Evolutionary conservation across 2,329 filamentous ascomycete species (phyloP).

Genomic region (Bipolaris victoriae): DNA sequence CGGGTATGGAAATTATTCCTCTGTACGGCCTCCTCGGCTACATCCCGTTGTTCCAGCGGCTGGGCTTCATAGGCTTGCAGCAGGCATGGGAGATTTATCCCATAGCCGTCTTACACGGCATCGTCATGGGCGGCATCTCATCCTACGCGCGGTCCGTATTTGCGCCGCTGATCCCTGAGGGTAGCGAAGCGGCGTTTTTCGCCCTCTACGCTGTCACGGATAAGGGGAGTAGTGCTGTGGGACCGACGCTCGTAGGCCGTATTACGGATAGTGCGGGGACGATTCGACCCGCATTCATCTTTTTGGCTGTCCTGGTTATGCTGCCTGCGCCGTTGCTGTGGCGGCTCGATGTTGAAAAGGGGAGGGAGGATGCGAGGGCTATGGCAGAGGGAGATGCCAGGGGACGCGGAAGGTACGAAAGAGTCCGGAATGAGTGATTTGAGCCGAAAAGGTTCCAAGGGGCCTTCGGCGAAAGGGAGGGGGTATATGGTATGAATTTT

Average conservation of each 20-base stretch:
- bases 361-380: slow-evolving; percentile 43
- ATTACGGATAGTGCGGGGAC: slow-evolving; percentile 72
- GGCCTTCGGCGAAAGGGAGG: not conserved
- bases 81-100: slow-evolving; percentile 93
- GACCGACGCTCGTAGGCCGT: slow-evolving; percentile 84
- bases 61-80: slow-evolving; percentile 81
- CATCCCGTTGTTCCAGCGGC: slow-evolving; percentile 72
- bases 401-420: slow-evolving; percentile 27
- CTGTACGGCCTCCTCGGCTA: slow-evolving; percentile 87
- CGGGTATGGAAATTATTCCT: slow-evolving; percentile 85
- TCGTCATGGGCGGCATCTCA: slow-evolving; percentile 85
- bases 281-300: slow-evolving; percentile 73
- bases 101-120: slow-evolving; percentile 81
- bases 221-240: slow-evolving; percentile 90
- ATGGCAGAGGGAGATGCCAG: slow-evolving; percentile 30
- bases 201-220: slow-evolving; percentile 95
- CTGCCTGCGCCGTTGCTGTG: slow-evolving; percentile 80
- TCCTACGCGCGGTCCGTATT: slow-evolving; percentile 90
- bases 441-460: not conserved
- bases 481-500: slow-evolving; percentile 5
- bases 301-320: slow-evolving; percentile 78
- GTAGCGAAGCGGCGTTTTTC: slow-evolving; percentile 91
- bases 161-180: slow-evolving; percentile 86
- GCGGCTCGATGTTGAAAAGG: slow-evolving; percentile 74
- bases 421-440: slow-evolving; percentile 23